Evolutionary conservation across 1,284 basidiomycete species (phyloP), one percentile per base, ranked within the genome.

Genomic region (Marasmius oreades): DNA sequence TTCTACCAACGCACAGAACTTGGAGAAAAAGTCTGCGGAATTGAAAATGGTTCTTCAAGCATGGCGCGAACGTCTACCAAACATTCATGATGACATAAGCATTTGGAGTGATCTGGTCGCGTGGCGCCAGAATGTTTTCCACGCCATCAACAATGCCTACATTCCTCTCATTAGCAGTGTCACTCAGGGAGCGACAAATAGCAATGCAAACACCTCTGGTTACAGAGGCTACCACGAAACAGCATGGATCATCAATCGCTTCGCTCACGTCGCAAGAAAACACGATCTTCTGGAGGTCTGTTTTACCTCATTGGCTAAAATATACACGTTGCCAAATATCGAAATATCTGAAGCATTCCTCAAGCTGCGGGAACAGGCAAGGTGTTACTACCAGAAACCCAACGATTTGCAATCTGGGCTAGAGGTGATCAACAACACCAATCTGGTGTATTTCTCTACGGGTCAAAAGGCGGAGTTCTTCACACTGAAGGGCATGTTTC

Each of bases 141-240:
- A 90, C 63, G 92, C 94, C n/a, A 97, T 99, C 75, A 99, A 99
- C 70, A 93, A 93, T 68, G 87, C 92, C 0, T 99, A 99, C 65
- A 86, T 99, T 51, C 97, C 97, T 6, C 83, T 99, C 56, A 93
- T 96, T 59, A 77, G 72, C 3, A 65, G 65, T 20, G 74, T 74
- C 12, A 78, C 77, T 57, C 84, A 84, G 64, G 47, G 47, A 26
- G 73, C 74, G 18, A 74, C 74, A 23, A 77, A 77, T 24, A 74
- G 81, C 6, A 82, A 77, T 45, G 90, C 83, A 42, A 92, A 88
- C 59, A 98, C 95, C 1, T 93, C 88, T 68, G 97, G 96, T 4
- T 99, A 95, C 72, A 85, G 98, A 55, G 98, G 97, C n/a, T 99
- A 94, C 71, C 98, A 99, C 69, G 97, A 99, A 78, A 99, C 95